phyloP scores from a whole-genome alignment of 2,329 filamentous ascomycete genomes.

The Nemania serpens region DNA sequence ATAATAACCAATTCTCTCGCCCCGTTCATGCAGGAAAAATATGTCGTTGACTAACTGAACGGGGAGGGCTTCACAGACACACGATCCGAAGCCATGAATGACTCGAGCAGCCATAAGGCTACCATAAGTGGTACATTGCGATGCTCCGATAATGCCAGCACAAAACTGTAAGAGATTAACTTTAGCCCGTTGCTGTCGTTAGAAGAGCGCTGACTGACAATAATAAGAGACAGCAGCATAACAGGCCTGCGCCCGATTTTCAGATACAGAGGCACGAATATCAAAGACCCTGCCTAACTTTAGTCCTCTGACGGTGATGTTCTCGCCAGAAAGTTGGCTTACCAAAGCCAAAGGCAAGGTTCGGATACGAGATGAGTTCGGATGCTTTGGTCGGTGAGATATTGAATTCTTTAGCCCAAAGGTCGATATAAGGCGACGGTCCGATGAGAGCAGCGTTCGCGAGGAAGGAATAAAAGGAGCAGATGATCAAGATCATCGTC shows the following conservation, averaged over 20 bases:
- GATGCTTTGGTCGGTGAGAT: constrained; percentile 57
- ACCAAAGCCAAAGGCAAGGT: constrained; percentile 63
- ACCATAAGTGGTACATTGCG: constrained; percentile 44
- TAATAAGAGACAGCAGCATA: constrained; percentile 48
- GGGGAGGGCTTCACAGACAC: constrained; percentile 51
- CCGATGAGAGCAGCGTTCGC: constrained; percentile 62
- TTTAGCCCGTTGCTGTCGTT: neutral
- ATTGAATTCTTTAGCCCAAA: constrained; percentile 58
- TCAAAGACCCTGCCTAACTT: constrained; percentile 47
- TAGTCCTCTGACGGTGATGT: constrained; percentile 4
- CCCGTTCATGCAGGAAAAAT: constrained; percentile 52
- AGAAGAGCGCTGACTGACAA: constrained; percentile 37
- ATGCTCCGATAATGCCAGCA: constrained; percentile 47
- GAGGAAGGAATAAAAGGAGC: constrained; percentile 62
- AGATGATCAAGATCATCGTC: constrained; percentile 59
- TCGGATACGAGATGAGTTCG: constrained; percentile 63
- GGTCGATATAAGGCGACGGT: constrained; percentile 61
- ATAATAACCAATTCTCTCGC: constrained; percentile 63
- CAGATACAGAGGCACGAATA: constrained; percentile 63
- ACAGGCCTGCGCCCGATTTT: constrained; percentile 51
- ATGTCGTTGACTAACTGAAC: constrained; percentile 53
- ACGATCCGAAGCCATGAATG: constrained; percentile 48
- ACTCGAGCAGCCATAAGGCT: constrained; percentile 48
- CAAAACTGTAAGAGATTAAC: constrained; percentile 41
- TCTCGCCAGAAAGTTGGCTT: constrained; percentile 4